These are phyloP conservation scores for Turnera subulata DNA, from an alignment of 345 rosid genomes.

Conservation along the genomic window DNA sequence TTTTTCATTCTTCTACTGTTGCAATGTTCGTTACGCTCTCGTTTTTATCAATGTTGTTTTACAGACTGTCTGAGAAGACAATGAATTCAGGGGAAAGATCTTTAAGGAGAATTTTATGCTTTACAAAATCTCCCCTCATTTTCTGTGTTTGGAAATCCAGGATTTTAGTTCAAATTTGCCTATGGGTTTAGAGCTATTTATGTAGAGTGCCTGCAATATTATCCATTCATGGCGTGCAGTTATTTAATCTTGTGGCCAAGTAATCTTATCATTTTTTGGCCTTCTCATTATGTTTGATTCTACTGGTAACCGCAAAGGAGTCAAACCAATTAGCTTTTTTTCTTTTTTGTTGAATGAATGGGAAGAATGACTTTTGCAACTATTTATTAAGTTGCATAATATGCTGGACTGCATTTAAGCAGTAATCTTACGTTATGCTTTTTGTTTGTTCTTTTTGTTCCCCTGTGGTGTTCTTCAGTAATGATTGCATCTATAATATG, in stretches of 20 bases:
- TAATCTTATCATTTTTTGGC: no score
- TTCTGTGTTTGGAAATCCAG: not conserved
- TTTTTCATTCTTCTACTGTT: not conserved
- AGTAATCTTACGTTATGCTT: no score
- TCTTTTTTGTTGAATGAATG: no score
- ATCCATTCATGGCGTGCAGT: no score
- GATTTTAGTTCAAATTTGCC: not conserved
- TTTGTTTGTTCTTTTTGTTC: conserved; percentile 4
- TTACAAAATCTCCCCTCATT: no score
- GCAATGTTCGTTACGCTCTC: not conserved
- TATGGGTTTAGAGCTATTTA: not conserved
- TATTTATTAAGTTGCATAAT: not conserved
- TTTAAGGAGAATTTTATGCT: no score
- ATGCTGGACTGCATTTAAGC: conserved; percentile 1
- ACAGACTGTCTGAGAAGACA: not conserved
- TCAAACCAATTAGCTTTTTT: no score
- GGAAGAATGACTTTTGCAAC: no score
- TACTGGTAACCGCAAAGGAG: no score
- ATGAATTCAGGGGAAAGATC: no score
- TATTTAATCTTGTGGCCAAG: no score
- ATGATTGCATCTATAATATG: conserved; percentile 4
- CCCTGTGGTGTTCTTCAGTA: not conserved
- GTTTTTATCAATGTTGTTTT: not conserved
- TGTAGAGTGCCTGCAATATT: not conserved
- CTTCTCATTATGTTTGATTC: no score